phyloP scores from a whole-genome alignment of 1,284 basidiomycete genomes.

The Wallemia hederae region DNA sequence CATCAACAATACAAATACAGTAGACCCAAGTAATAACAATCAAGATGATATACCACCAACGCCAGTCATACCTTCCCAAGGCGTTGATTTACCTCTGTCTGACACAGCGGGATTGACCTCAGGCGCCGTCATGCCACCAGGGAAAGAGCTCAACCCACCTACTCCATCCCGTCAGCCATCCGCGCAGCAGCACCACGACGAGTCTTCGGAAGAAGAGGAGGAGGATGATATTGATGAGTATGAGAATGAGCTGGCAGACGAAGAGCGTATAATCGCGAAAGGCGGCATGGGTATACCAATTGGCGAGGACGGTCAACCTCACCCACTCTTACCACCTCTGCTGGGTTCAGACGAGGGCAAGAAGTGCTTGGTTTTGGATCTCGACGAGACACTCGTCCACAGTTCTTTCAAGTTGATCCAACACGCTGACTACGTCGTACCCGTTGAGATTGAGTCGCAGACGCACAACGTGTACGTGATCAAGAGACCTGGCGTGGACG shows the following conservation, averaged over 20 bases:
- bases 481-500: conserved; percentile 91
- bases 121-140: conserved; percentile 37
- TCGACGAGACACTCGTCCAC: conserved; percentile 87
- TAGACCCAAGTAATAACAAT: not conserved
- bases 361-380: conserved; percentile 77
- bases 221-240: conserved; percentile 18
- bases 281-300: conserved; percentile 57
- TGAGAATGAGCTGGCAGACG: conserved; percentile 29
- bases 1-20: too few relatives aligned
- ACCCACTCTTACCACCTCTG: conserved; percentile 52
- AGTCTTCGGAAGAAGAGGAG: conserved; percentile 21
- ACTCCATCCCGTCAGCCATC: conserved; percentile 6
- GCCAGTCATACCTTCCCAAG: not conserved
- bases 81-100: not conserved
- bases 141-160: conserved; percentile 22
- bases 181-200: conserved; percentile 12
- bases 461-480: conserved; percentile 98
- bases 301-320: conserved; percentile 50
- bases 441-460: conserved; percentile 92
- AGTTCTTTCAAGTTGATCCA: conserved; percentile 81
- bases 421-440: conserved; percentile 89
- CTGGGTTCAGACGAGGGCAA: conserved; percentile 40
- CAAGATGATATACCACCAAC: not conserved
- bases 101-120: conserved; percentile 35
- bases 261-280: conserved; percentile 42